phyloP scores from a whole-genome alignment of 176 grass and related monocot species.

The Lolium rigidum region DNA sequence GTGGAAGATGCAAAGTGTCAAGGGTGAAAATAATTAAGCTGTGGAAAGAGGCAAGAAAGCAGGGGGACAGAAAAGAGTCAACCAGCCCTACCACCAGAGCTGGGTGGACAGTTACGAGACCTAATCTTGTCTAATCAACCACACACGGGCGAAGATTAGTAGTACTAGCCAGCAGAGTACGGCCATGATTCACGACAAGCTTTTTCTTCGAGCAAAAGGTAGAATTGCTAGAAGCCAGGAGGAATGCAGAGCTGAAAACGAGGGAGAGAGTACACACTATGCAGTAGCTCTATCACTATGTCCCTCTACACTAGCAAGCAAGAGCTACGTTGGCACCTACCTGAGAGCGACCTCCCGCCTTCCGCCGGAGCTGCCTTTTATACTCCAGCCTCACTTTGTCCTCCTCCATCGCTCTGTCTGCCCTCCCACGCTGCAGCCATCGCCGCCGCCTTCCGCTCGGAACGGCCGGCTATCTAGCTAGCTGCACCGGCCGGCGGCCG shows the following conservation, averaged over 20 bases:
- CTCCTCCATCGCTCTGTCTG: neutral
- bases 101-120: constrained; percentile 43
- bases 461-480: no score
- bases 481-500: neutral
- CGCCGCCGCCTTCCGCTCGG: no score
- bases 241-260: neutral
- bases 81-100: constrained; percentile 39
- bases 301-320: neutral
- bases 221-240: neutral
- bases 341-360: constrained; percentile 54
- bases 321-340: constrained; percentile 42
- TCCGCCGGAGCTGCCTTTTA: constrained; percentile 38
- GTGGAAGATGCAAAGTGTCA: constrained; percentile 28
- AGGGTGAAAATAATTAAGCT: constrained; percentile 47
- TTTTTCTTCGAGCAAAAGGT: constrained; percentile 19
- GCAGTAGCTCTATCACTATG: neutral
- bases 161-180: neutral
- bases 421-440: neutral
- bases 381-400: constrained; percentile 31
- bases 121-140: constrained; percentile 30
- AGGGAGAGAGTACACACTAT: neutral
- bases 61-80: constrained; percentile 38
- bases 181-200: constrained; percentile 23
- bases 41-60: constrained; percentile 40
- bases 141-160: constrained; percentile 6